Percentiles rank a stretch among this genome's conserved stretches.
Evolutionary conservation across 164 flowering plant genomes (phyloP).

Genomic region (Vitis rupestris): DNA sequence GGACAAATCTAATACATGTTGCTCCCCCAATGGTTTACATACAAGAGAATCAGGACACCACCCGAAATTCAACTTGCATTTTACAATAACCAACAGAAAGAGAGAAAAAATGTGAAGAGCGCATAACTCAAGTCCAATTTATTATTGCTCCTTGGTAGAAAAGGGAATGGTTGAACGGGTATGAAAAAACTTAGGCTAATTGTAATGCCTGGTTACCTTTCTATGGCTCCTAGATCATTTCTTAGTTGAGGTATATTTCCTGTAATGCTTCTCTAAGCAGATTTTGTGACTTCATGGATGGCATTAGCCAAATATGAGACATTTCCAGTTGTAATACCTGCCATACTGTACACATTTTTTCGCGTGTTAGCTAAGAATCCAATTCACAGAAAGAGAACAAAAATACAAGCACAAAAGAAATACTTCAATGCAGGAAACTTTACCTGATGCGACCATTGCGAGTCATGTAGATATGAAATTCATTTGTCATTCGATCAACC

Average conservation of each 20-base stretch:
- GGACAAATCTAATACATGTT: not conserved
- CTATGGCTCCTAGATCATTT: too few species aligned
- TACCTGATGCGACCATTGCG: constrained; percentile 98
- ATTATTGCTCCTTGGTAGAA: constrained; percentile 16
- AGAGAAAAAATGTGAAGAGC: not conserved
- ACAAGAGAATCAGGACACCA: not conserved
- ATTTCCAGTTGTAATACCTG: constrained; percentile 85
- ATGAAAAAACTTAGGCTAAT: too few species aligned
- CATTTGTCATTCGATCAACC: constrained; percentile 80
- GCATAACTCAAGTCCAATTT: not conserved
- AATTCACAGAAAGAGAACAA: not conserved
- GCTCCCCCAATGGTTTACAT: not conserved
- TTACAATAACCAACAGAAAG: too few species aligned
- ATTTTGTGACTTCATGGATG: constrained; percentile 80
- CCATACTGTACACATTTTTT: constrained; percentile 63
- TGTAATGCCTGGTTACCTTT: too few species aligned
- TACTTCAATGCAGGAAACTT: not conserved
- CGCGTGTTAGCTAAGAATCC: constrained; percentile 7
- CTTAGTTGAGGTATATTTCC: not conserved
- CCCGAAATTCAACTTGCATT: not conserved
- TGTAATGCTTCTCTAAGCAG: constrained; percentile 27
- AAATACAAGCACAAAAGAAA: not conserved
- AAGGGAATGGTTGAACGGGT: not conserved
- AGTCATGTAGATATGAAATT: constrained; percentile 91
- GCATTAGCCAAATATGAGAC: constrained; percentile 92